These are phyloP conservation scores for Magnusiomyces fungicola DNA, from an alignment of 1,139 yeast genomes.

Conservation along the genomic window DNA sequence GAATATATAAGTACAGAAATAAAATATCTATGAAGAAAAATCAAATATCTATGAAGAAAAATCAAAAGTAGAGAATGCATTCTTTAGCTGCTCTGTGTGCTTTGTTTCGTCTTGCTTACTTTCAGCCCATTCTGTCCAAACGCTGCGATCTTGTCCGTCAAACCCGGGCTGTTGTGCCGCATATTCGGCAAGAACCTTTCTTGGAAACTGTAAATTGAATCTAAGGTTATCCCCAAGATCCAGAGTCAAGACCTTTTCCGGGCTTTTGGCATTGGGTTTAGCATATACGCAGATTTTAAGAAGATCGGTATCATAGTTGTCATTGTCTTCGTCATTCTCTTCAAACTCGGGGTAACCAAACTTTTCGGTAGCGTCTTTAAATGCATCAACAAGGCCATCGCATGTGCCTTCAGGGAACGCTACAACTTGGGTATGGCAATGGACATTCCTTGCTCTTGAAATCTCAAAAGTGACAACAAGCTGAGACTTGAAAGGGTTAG, in stretches of 20 bases:
- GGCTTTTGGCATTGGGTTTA: background rate
- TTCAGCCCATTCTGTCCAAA: slow-evolving; percentile 73
- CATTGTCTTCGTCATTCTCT: slow-evolving; percentile 1
- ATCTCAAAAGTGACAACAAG: slow-evolving; percentile 28
- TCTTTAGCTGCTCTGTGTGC: background rate
- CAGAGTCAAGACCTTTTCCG: background rate
- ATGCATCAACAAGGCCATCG: slow-evolving; percentile 16
- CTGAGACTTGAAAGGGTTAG: slow-evolving; percentile 21
- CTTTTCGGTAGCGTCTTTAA: slow-evolving; percentile 21
- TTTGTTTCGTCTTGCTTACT: slow-evolving; percentile 45
- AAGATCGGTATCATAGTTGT: slow-evolving; percentile 15
- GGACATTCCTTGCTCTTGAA: slow-evolving; percentile 29
- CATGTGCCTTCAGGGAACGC: slow-evolving; percentile 25
- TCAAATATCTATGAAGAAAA: slow-evolving; percentile 28
- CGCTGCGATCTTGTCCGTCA: slow-evolving; percentile 45
- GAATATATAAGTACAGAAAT: no score
- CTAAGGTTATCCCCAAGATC: slow-evolving; percentile 7
- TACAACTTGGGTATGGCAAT: slow-evolving; percentile 32
- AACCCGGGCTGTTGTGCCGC: slow-evolving; percentile 22
- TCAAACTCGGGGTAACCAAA: slow-evolving; percentile 8
- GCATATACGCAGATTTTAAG: slow-evolving; percentile 18
- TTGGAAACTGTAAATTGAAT: slow-evolving; percentile 70
- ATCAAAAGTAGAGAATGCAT: slow-evolving; percentile 42
- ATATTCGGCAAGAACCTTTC: slow-evolving; percentile 62
- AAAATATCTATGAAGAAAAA: no score